Evolutionary conservation across 768 basidiomycete genomes (phyloP), one percentile per base, ranked within the genome.

Genomic region (Calocera cornea): DNA sequence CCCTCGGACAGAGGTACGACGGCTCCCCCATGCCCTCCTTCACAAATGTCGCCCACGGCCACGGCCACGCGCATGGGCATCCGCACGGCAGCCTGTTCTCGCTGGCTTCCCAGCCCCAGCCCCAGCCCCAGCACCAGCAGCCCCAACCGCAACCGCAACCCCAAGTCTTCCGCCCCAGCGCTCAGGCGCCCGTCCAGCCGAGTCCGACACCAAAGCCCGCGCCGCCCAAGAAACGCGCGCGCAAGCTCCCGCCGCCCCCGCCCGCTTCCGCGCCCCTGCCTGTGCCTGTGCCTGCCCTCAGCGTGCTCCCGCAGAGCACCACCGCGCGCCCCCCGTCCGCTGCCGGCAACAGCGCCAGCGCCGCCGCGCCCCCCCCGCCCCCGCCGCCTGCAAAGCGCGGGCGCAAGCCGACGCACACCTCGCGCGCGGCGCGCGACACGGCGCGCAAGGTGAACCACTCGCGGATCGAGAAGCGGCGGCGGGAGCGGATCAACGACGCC

Each of bases 401-500:
- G 19, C 80, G 83, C 64, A 89, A 88, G 73, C 87, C 89, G 0
- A 65, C 41, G 31, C 36, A 65, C 8, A 76, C 89, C 54, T 88
- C 88, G 19, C 87, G 89, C 69, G 83, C 83, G 16, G 89, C 89
- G 34, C 82, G 94, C 60, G 93, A 95, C 77, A 84, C 87, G 1
- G 87, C 92, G 76, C 85, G 95, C 65, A 92, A 95, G 75, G 84
- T 92, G 38, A 97, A 97, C 77, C 95, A 98, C 73, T 91, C 89
- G 3, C 86, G 94, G 69, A 98, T 98, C 74, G 95, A 98, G 78
- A 90, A 95, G 74, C 86, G 94, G 0, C 80, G 95, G 34, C 82
- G 95, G 68, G 95, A 95, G 12, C 97, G 97, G 82, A 97, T 98
- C 70, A 98, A 98, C 74, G 88, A 92, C 65, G 92, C 94, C 0